A percentile compares a stretch with the other conserved stretches of the same genome.
phyloP scores from a whole-genome alignment of 345 rosid species.

The Cardamine resedifolia region DNA sequence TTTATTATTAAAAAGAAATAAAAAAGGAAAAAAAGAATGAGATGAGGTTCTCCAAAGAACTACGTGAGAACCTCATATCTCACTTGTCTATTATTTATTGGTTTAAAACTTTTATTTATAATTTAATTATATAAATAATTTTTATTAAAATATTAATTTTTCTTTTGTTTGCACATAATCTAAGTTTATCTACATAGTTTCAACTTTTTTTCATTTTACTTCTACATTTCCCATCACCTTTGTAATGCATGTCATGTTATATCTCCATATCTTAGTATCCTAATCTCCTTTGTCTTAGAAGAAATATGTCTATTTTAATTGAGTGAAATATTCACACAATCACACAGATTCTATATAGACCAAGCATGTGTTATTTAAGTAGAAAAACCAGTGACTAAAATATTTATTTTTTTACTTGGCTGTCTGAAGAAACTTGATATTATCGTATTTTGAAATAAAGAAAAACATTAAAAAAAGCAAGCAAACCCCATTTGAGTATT shows the following conservation, averaged over 20 bases:
- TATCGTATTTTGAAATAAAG: conserved; percentile 13
- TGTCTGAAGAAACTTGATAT: conserved; percentile 4
- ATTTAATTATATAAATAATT: too few relatives aligned
- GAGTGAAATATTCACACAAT: conserved; percentile 2
- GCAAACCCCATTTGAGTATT: conserved; percentile 26
- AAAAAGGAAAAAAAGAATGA: too few relatives aligned
- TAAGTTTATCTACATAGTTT: neutral
- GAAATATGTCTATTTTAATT: neutral
- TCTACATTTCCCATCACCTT: neutral
- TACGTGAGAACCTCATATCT: too few relatives aligned
- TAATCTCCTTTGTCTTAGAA: neutral
- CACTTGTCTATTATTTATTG: too few relatives aligned
- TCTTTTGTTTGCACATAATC: too few relatives aligned
- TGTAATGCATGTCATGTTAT: neutral
- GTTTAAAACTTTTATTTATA: too few relatives aligned
- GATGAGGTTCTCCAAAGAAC: too few relatives aligned
- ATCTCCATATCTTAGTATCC: neutral
- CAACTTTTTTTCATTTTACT: neutral
- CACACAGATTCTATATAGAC: conserved; percentile 11
- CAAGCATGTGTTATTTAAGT: conserved; percentile 14
- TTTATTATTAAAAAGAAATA: too few relatives aligned
- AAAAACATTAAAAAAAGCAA: conserved; percentile 11
- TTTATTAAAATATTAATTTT: too few relatives aligned
- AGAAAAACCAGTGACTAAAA: neutral
- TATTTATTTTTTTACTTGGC: neutral